phyloP scores from a whole-genome alignment of 2,329 filamentous ascomycete genomes.

The Pyricularia grisea region DNA sequence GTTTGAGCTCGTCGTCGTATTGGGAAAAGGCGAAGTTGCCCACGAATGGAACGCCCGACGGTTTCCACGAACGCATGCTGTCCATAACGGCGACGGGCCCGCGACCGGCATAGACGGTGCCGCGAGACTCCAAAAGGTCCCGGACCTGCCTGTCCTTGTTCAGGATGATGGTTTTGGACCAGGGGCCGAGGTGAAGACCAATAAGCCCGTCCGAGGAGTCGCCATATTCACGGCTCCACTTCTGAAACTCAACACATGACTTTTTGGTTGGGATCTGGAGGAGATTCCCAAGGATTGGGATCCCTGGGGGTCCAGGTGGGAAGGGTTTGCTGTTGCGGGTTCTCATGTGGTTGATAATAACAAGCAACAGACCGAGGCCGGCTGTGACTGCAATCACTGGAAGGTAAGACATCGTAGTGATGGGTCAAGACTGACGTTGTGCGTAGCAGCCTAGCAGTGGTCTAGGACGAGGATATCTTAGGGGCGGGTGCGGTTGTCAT shows the following conservation, averaged over 20 bases:
- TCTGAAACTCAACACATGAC: slow-evolving; percentile 34
- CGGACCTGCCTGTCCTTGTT: slow-evolving; percentile 34
- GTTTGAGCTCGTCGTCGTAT: slow-evolving; percentile 18
- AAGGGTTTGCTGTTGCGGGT: slow-evolving; percentile 7
- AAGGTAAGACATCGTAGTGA: background rate
- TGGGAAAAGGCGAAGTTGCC: background rate
- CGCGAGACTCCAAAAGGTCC: slow-evolving; percentile 40
- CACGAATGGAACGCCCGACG: background rate
- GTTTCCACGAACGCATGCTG: background rate
- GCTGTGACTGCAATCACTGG: background rate
- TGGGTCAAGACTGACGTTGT: too few species aligned
- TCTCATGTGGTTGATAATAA: background rate
- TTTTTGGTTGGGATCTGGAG: slow-evolving; percentile 31
- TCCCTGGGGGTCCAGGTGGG: slow-evolving; percentile 17
- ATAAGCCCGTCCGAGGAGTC: slow-evolving; percentile 35
- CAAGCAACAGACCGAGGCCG: background rate
- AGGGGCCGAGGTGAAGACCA: slow-evolving; percentile 5
- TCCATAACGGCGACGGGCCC: slow-evolving; percentile 11
- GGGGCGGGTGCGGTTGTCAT: too few species aligned
- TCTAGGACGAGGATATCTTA: too few species aligned
- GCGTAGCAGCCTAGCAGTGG: too few species aligned
- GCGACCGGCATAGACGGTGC: slow-evolving; percentile 38
- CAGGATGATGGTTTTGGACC: slow-evolving; percentile 13
- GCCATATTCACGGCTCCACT: slow-evolving; percentile 42
- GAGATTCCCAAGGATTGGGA: slow-evolving; percentile 18